A percentile compares a stretch with the other conserved stretches of the same genome.
Conservation (phyloP, 495 filamentous ascomycete genomes). For the Neurospora sp. region DNA sequence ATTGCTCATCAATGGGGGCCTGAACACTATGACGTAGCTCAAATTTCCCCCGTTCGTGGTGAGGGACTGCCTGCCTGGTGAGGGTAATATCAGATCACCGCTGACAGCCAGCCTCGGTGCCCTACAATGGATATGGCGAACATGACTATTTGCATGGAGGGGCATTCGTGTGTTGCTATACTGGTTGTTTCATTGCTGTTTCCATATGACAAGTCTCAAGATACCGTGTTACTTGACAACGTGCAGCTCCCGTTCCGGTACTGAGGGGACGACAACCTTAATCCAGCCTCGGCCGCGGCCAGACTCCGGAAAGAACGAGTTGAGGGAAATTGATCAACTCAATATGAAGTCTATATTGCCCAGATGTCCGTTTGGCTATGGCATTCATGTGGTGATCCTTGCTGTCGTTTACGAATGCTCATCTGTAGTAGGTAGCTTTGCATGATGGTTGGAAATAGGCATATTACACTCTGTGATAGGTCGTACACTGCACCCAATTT, state of each 20-base stretch:
- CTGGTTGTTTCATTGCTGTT: not conserved
- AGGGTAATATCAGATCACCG: not conserved
- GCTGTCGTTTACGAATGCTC: not conserved
- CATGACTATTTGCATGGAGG: not conserved
- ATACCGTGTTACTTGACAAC: not conserved
- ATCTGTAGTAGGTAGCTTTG: not conserved
- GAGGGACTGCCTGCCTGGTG: not conserved
- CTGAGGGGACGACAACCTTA: not conserved
- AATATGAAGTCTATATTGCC: not conserved
- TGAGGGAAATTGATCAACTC: not conserved
- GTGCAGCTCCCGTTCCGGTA: not conserved
- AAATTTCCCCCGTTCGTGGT: not conserved
- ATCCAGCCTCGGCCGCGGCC: not conserved
- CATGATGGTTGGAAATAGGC: not conserved
- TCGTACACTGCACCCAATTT: not conserved
- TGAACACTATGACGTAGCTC: not conserved
- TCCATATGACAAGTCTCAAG: not conserved
- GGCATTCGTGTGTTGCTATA: not conserved
- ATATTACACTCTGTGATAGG: not conserved
- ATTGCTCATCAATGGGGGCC: not conserved
- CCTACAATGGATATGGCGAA: not conserved
- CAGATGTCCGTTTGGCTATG: not conserved
- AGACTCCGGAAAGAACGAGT: conserved; percentile 3
- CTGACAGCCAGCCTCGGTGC: not conserved
- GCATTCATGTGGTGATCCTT: not conserved